Percentiles rank a stretch among this genome's conserved stretches.
phyloP scores from a whole-genome alignment of 768 basidiomycete species.

The Boletus fagicola region DNA sequence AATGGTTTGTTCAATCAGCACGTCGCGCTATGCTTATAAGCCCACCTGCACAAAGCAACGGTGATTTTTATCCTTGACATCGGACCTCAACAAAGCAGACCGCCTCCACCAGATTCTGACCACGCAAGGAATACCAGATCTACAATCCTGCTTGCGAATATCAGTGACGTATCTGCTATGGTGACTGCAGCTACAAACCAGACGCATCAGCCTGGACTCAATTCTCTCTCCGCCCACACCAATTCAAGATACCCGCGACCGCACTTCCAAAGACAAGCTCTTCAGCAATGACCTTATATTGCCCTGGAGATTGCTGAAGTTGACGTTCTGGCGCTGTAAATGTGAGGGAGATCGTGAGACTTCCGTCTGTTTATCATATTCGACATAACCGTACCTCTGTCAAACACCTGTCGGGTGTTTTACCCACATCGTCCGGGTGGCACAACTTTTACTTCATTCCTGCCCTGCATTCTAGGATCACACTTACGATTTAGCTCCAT shows the following conservation, averaged over 20 bases:
- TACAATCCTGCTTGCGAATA: not conserved
- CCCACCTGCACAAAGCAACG: conserved; percentile 12
- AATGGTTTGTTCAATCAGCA: not conserved
- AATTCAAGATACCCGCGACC: not conserved
- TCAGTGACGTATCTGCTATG: not conserved
- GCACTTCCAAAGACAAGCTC: not conserved
- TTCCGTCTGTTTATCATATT: conserved; percentile 11
- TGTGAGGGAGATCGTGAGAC: conserved; percentile 17
- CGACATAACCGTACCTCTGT: conserved; percentile 18
- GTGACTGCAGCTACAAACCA: not conserved
- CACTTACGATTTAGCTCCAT: not conserved
- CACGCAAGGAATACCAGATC: not conserved
- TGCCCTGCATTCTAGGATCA: conserved; percentile 1
- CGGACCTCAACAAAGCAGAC: conserved; percentile 21
- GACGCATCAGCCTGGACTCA: not conserved
- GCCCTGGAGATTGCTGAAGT: not conserved
- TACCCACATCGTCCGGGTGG: conserved; percentile 2
- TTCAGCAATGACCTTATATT: not conserved
- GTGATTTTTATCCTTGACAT: conserved; percentile 8
- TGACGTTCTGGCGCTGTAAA: not conserved
- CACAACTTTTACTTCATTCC: conserved; percentile 5
- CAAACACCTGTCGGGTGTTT: conserved; percentile 18
- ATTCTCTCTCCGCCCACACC: not conserved
- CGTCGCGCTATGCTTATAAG: not conserved
- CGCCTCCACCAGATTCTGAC: not conserved